These are phyloP conservation scores for Zymoseptoria tritici DNA, from an alignment of 2,329 filamentous ascomycete species.

Conservation along the genomic window DNA sequence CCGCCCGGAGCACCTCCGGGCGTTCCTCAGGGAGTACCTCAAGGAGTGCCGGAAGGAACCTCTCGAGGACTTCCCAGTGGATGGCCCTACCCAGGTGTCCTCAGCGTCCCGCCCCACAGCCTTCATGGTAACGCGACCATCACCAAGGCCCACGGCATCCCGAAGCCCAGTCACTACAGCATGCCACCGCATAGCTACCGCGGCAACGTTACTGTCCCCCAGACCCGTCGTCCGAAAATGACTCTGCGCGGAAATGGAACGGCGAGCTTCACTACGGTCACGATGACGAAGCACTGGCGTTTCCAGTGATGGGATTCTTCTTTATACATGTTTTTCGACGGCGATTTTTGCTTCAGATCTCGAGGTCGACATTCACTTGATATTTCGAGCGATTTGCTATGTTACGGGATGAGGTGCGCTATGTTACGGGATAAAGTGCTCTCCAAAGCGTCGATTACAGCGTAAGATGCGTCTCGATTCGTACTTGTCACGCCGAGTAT, in stretches of 20 bases:
- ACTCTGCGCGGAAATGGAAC: neutral
- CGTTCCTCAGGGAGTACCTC: neutral
- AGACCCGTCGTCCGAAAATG: neutral
- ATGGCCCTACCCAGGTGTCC: neutral
- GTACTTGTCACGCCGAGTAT: neutral
- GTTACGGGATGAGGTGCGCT: no score
- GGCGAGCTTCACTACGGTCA: neutral
- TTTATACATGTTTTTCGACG: neutral
- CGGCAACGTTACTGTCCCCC: neutral
- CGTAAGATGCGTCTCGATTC: neutral
- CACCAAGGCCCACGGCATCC: neutral
- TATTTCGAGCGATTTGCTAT: neutral
- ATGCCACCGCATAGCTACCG: neutral
- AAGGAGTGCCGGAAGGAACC: neutral
- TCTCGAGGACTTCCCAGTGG: neutral
- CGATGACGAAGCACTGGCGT: neutral
- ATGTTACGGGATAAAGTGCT: neutral
- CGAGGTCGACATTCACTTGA: neutral
- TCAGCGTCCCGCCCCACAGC: neutral
- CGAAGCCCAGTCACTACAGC: neutral
- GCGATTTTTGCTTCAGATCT: neutral
- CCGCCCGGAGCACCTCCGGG: no score
- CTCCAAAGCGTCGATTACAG: neutral
- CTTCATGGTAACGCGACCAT: neutral
- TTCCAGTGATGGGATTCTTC: neutral